Evolutionary conservation across 176 grass and related monocot genomes (phyloP).

Genomic region (Cocos nucifera): DNA sequence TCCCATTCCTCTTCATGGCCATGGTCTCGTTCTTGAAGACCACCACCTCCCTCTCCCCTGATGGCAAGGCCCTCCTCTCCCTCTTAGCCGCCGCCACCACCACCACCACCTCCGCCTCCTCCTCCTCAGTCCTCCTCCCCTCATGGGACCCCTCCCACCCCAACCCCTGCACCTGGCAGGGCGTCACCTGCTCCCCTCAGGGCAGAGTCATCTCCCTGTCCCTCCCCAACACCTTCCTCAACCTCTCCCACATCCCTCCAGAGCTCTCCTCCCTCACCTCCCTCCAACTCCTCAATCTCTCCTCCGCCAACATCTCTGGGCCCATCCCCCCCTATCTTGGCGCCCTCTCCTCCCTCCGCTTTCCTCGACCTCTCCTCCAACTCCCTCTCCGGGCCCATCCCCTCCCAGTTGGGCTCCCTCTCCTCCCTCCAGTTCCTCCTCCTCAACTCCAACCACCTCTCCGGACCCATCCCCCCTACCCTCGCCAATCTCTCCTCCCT

Average conservation of each 20-base stretch:
- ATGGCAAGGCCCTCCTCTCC: constrained; percentile 22
- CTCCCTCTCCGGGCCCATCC: constrained; percentile 58
- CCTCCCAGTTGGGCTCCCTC: constrained; percentile 38
- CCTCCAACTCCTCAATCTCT: constrained; percentile 92
- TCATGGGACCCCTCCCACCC: constrained; percentile 58
- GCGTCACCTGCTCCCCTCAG: constrained; percentile 78
- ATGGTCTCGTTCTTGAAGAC: neutral
- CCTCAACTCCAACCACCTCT: constrained; percentile 81
- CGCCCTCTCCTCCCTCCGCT: constrained; percentile 46
- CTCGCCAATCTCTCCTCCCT: constrained; percentile 67
- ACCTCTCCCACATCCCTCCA: constrained; percentile 61
- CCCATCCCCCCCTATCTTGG: constrained; percentile 39
- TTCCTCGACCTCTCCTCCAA: constrained; percentile 91
- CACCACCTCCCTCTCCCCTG: constrained; percentile 9
- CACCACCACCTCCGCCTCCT: neutral
- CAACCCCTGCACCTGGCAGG: constrained; percentile 82
- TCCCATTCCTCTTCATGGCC: constrained; percentile 4
- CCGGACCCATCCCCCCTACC: constrained; percentile 45
- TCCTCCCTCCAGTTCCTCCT: constrained; percentile 74
- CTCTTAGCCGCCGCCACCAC: neutral
- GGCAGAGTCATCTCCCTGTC: constrained; percentile 82
- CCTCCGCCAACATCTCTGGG: constrained; percentile 79
- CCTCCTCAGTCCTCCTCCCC: constrained; percentile 43
- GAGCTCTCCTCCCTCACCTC: constrained; percentile 50
- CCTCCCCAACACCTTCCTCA: constrained; percentile 85